Evolutionary conservation across 2,329 filamentous ascomycete species (phyloP), one percentile per base, ranked within the genome.

Genomic region (Colletotrichum spaethianum): DNA sequence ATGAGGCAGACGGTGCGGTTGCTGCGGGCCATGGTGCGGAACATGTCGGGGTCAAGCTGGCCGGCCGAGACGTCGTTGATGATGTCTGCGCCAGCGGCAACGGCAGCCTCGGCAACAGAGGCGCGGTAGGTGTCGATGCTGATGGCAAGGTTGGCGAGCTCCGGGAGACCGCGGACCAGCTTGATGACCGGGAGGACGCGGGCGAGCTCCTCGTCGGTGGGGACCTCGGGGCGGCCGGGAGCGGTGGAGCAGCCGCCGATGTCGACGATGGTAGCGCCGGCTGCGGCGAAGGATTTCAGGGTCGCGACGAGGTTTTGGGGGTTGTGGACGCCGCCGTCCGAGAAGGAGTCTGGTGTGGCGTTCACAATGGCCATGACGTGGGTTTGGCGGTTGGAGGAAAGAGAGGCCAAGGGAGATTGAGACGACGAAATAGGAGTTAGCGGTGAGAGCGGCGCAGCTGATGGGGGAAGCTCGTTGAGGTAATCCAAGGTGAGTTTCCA

Each of bases 11-110:
- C 91, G 3, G 95, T 94, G 77, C 92, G 94, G 44, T 93, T 92
- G 0, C 96, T 88, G 5, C 88, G 86, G 0, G 94, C 96, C 74
- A 96, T 92, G 0, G 93, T 95, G 18, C 91, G 78, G 0, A 99
- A 89, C 95, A 99, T 98, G 0, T 88, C 87, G 0, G 89, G 84
- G 80, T 98, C 96, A 62, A 98, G 86, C 4, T 86, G 79, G 4
- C 96, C 96, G 1, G 93, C 94, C 0, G 94, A 97, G 44, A 99
- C 92, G 81, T 99, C 96, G 83, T 99, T 99, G 83, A 99, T 91
- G 74, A 99, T 93, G 80, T 98, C 92, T 8, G 95, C 96, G 62
- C 96, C 96, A 5, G 92, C 93, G 33, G 86, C 83, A 68, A 96
- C 87, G 23, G 94, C 94, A 26, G 90, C 90, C 76, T 92, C 89